Evolutionary conservation across 306 rosid genomes (phyloP).

Genomic region (Alnus rubra): DNA sequence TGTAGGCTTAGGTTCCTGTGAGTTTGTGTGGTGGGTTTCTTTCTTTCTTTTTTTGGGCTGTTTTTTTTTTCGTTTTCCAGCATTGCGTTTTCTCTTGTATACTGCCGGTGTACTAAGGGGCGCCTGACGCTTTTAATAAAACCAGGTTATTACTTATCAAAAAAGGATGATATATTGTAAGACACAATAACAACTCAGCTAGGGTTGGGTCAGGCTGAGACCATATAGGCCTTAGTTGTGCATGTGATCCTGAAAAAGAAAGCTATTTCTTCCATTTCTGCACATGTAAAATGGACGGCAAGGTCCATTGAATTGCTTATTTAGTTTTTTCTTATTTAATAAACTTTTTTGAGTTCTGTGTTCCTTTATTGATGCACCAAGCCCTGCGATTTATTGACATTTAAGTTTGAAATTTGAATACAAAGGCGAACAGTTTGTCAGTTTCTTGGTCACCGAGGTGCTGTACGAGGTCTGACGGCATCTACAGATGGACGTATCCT

Average conservation of each 20-base stretch:
- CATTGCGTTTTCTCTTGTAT: too few relatives aligned
- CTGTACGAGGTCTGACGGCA: slow-evolving; percentile 76
- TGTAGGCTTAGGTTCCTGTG: too few relatives aligned
- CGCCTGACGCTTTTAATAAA: too few relatives aligned
- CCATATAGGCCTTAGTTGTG: neutral
- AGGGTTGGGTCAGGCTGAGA: neutral
- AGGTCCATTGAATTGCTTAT: neutral
- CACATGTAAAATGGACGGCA: neutral
- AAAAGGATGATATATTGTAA: too few relatives aligned
- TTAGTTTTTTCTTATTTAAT: neutral
- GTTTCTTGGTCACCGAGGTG: slow-evolving; percentile 95
- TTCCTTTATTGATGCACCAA: neutral
- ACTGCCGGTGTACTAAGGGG: too few relatives aligned
- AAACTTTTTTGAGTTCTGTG: neutral
- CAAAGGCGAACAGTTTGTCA: slow-evolving; percentile 65
- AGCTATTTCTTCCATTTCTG: neutral
- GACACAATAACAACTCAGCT: neutral
- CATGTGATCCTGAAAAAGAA: neutral
- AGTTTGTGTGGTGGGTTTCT: too few relatives aligned
- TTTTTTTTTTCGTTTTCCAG: too few relatives aligned
- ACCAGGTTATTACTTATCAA: too few relatives aligned
- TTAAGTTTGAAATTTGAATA: slow-evolving; percentile 7
- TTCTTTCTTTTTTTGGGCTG: too few relatives aligned
- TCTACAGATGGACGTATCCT: slow-evolving; percentile 78
- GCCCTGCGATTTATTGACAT: neutral